Base-by-base conservation (phyloP, 805 yeast species). In the Sugiyamaella floridensis region DNA sequence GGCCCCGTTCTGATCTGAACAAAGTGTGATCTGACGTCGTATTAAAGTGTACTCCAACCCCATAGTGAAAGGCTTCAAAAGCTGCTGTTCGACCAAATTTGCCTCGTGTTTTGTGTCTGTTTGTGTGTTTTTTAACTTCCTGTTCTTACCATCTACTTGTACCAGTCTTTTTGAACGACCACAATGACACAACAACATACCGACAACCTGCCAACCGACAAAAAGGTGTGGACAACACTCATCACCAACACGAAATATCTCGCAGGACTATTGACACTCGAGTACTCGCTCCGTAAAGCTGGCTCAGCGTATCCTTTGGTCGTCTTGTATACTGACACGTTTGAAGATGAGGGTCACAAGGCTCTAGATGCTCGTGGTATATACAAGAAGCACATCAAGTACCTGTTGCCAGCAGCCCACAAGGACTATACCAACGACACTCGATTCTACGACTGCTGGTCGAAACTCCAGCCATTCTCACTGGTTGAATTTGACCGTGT, bases 391-490 rank as follows among this genome's bases (percentile, higher is more conserved):
- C 68, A 66, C 50, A 71, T 79, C 14, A 70, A 71, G 16, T 69
- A 73, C 49, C 64, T 81, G 26, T 58, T 72, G 4, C 84, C 83
- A 1, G 60, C 65, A 1, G 64, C 61, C 15, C 67, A 69, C 55
- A 76, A 75, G 58, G 77, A 76, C 52, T 77, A 77, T 57, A 64
- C 72, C 10, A 65, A 71, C 40, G 85, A 81, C 57, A 71, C 76
- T 10, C 66, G 85, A 37, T 81, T 81, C 65, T 68, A 75, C 59
- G 84, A 80, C 61, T 79, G 83, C 57, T 81, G 84, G 83, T 72
- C 83, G 28, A 81, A 81, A 64, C 63, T 81, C 47, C 81, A 78
- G 65, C 77, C 81, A 9, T 81, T 81, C 61, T 69, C 73, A 20
- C 66, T 81, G 50, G 57, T 63, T 10, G 78, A 80, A 56, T 81